These are phyloP conservation scores for Penicillium sumatraense DNA, from an alignment of 2,329 filamentous ascomycete genomes.

Conservation along the genomic window DNA sequence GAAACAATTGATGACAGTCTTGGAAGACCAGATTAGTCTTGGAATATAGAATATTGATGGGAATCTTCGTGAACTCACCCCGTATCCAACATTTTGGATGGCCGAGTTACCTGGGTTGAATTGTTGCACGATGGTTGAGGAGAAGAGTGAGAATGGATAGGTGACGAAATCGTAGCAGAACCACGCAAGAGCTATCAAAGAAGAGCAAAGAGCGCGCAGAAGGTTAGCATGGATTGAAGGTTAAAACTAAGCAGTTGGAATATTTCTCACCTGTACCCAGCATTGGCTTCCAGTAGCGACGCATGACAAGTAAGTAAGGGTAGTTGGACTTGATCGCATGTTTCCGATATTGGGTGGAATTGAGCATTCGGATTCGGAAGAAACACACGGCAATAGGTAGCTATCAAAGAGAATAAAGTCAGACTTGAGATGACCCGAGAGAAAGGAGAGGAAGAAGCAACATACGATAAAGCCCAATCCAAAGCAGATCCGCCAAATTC, in stretches of 20 bases:
- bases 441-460: not conserved
- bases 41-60: not conserved
- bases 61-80: conserved; percentile 13
- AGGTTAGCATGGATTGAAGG: too few species aligned
- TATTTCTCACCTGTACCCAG: conserved; percentile 46
- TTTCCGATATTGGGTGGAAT: conserved; percentile 56
- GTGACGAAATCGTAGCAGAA: conserved; percentile 61
- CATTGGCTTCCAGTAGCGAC: conserved; percentile 55
- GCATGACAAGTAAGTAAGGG: conserved; percentile 55
- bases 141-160: conserved; percentile 61
- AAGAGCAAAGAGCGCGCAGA: not conserved
- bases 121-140: conserved; percentile 55
- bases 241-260: not conserved
- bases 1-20: conserved; percentile 56
- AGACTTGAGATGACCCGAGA: not conserved
- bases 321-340: conserved; percentile 51
- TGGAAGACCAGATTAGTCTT: conserved; percentile 27
- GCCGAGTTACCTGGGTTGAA: conserved; percentile 49
- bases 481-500: conserved; percentile 57
- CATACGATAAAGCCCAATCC: conserved; percentile 52
- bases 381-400: conserved; percentile 57
- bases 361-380: conserved; percentile 58
- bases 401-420: conserved; percentile 11
- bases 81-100: conserved; percentile 35
- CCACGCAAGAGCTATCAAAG: conserved; percentile 53